Evolutionary conservation across 805 yeast species (phyloP).

Genomic region (Candida michaelii): DNA sequence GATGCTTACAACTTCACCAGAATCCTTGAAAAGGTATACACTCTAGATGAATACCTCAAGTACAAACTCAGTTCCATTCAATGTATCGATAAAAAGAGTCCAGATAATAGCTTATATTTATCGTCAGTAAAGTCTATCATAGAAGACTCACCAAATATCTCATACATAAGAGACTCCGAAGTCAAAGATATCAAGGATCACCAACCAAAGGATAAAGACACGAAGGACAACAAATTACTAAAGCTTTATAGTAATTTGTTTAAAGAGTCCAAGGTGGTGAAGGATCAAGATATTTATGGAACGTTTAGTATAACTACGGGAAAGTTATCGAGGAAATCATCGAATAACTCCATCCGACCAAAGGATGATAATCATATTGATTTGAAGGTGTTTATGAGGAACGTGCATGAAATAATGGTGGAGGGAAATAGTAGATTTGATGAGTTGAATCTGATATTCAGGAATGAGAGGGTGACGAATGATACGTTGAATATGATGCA

Average conservation of each 20-base stretch:
- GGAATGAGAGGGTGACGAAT: slow-evolving; percentile 3
- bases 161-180: slow-evolving; percentile 1
- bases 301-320: slow-evolving; percentile 22
- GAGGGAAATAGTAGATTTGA: slow-evolving; percentile 15
- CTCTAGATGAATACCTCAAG: slow-evolving; percentile 18
- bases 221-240: background rate
- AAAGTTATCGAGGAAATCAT: slow-evolving; percentile 5
- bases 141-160: slow-evolving; percentile 1
- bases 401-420: slow-evolving; percentile 28
- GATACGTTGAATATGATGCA: slow-evolving; percentile 17
- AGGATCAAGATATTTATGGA: slow-evolving; percentile 22
- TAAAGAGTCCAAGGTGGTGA: slow-evolving; percentile 9
- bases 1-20: slow-evolving; percentile 19
- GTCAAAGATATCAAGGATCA: background rate
- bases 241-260: slow-evolving; percentile 8
- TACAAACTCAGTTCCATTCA: slow-evolving; percentile 6
- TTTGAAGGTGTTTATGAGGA: slow-evolving; percentile 29
- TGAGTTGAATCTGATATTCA: slow-evolving; percentile 3
- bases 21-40: slow-evolving; percentile 18
- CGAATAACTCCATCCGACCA: background rate
- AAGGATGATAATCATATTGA: slow-evolving; percentile 8
- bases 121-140: background rate
- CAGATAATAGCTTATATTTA: slow-evolving; percentile 5
- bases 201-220: background rate
- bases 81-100: slow-evolving; percentile 1